Evolutionary conservation across 2,329 filamentous ascomycete species (phyloP), one percentile per base, ranked within the genome.

Genomic region (Basipetospora chlamydospora): DNA sequence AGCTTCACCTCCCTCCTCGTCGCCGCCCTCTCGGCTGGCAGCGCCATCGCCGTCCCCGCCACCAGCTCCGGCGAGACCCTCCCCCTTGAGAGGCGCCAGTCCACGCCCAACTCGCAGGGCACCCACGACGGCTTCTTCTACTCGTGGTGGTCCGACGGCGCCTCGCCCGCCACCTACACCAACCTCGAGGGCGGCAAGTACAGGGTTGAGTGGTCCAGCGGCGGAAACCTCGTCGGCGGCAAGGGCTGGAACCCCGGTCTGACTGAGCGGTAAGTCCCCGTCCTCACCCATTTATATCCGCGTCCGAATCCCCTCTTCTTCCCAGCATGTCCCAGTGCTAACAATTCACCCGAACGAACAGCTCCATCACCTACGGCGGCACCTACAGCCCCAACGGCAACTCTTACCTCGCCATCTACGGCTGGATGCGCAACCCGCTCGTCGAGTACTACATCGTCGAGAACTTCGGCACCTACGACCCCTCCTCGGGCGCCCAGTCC

Each of bases 231-330:
- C 31, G 67, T 71, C 22, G 66, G 57, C 40, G 70, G 70, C 23
- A 74, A 73, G 52, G 70, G 70, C 23, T 74, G 70, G 68, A 63
- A 63, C 39, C 61, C 67, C n/a, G 69, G 68, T 18, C n/a, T 35
- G 34, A 56, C 50, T 39, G 51, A 56, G 18, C 57, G 64, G 65
- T 72, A 59, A 40, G 54, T 41, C 2, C 1, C 6, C 7, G 2
- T 10, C 7, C 7, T 10, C 5, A 4, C 7, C 8, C 13, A 8
- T n/a, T 13, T 10, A 26, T 11, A 23, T 35, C 15, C 26, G 21
- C 22, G 8, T 1, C 16, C 15, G 15, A 23, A n/a, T 21, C 17
- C 9, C 29, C 12, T 30, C 28, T 9, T 3, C 28, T 2, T 12
- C 15, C 28, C 13, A 30, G 26, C 6, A 12, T n/a, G n/a, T n/a